phyloP scores from a whole-genome alignment of 441 rosid genomes.

The Biscutella laevigata region DNA sequence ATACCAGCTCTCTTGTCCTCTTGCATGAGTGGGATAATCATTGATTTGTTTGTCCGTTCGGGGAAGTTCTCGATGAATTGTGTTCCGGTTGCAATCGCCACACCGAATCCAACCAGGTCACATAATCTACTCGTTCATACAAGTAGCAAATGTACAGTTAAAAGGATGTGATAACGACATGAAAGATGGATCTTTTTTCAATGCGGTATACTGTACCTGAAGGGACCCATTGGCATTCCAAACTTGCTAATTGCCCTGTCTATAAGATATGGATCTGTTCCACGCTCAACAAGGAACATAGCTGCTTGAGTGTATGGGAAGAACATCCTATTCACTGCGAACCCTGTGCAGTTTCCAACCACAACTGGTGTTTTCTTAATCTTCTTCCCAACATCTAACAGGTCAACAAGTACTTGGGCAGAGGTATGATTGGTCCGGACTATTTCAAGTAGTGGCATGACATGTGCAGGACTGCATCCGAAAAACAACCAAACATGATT shows the following conservation, averaged over 20 bases:
- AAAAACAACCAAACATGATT: conserved; percentile 14
- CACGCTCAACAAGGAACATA: conserved; percentile 69
- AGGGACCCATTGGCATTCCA: conserved; percentile 99
- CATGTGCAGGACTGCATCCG: conserved; percentile 83
- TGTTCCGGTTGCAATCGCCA: conserved; percentile 66
- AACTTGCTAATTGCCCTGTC: conserved; percentile 76
- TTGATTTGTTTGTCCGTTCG: conserved; percentile 74
- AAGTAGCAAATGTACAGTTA: conserved; percentile 7
- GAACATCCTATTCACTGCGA: conserved; percentile 96
- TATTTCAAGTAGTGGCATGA: conserved; percentile 94
- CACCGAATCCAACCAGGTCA: conserved; percentile 93
- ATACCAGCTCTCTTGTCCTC: conserved; percentile 84
- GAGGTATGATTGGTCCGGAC: conserved; percentile 84
- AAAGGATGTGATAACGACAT: neutral
- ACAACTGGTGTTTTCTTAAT: conserved; percentile 90
- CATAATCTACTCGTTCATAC: conserved; percentile 49
- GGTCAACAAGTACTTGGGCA: conserved; percentile 82
- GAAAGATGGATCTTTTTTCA: neutral
- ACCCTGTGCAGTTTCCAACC: conserved; percentile 96
- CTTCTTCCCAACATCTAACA: conserved; percentile 80
- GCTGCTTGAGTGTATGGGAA: conserved; percentile 90
- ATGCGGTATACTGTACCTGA: conserved; percentile 51
- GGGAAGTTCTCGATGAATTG: conserved; percentile 79
- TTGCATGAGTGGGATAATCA: conserved; percentile 78
- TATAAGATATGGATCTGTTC: conserved; percentile 67